Evolutionary conservation across 352 stramenopile genomes (phyloP), one percentile per base, ranked within the genome.

Genomic region (Phytophthora palmivora): DNA sequence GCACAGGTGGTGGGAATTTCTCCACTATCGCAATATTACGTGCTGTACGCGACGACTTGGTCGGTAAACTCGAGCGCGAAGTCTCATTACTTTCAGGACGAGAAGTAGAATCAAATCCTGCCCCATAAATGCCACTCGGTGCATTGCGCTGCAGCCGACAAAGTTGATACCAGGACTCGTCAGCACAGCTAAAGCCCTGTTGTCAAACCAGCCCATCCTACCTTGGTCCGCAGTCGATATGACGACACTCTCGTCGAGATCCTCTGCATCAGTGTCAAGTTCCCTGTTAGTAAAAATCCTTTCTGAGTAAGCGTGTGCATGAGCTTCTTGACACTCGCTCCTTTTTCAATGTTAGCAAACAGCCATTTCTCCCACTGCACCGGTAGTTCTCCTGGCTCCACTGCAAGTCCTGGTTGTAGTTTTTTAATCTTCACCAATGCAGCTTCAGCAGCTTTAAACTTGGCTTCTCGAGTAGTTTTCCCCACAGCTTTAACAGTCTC

Each of bases 401-500:
- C 79, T 6, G 80, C 79, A 18, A 91, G 67, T 11, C 84, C 81
- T 9, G 84, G 82, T 50, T 88, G 81, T 8, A 92, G 65, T 44
- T 82, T 83, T 34, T 80, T 76, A 16, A 91, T 69, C 37, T 70
- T 75, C 21, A 76, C 64, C 14, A 93, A 43, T 11, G 67, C 84
- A 22, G 71, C 68, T 47, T 92, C 77, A 1, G 82, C 84, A 34
- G 70, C 82, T 45, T 82, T 81, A 65, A 89, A 87, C 47, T 94
- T 94, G 49, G 84, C 82, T 44, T 94, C 82, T 51, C 79, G 79
- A 1, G 80, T 89, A 3, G 76, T 85, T 49, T 74, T 82, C 0
- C 82, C 82, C 3, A 75, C 52, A 1, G 67, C 68, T 55, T 82
- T 72, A 2, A 91, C 60, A 21, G 39, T 69, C 45, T 79, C 67